Conservation (phyloP, 2,329 filamentous ascomycete species). For the Fusarium duplospermum region DNA sequence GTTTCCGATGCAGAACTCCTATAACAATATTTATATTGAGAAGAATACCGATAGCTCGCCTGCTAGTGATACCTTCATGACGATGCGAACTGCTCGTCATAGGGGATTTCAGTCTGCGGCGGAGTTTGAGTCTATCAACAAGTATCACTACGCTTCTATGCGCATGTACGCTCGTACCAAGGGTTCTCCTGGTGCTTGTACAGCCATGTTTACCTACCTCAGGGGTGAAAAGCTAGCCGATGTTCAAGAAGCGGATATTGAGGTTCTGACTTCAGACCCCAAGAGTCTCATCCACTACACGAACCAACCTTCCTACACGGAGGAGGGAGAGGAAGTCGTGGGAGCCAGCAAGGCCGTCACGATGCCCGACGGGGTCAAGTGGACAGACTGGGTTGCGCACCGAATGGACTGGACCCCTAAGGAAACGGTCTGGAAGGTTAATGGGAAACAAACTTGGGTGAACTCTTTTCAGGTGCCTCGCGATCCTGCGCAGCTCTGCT, state of each 20-base stretch:
- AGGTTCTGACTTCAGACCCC: conserved; percentile 60
- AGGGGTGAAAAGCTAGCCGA: conserved; percentile 47
- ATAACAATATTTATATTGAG: conserved; percentile 59
- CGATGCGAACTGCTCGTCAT: conserved; percentile 58
- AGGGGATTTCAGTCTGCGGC: conserved; percentile 56
- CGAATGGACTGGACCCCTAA: conserved; percentile 68
- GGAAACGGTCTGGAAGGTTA: conserved; percentile 65
- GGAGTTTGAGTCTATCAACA: conserved; percentile 56
- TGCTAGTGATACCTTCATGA: conserved; percentile 55
- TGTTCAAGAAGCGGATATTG: conserved; percentile 63
- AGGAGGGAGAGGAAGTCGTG: conserved; percentile 56
- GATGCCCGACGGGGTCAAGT: conserved; percentile 55
- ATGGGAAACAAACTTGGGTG: conserved; percentile 59
- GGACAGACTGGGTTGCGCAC: conserved; percentile 67
- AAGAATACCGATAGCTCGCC: conserved; percentile 48
- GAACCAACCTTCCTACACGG: conserved; percentile 66
- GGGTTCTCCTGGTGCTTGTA: conserved; percentile 60
- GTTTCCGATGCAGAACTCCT: conserved; percentile 51
- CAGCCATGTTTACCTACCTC: conserved; percentile 64
- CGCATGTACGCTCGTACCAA: conserved; percentile 61
- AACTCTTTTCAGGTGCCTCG: conserved; percentile 66
- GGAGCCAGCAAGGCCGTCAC: conserved; percentile 58
- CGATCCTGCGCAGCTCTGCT: conserved; percentile 60
- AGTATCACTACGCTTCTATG: conserved; percentile 48
- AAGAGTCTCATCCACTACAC: conserved; percentile 62